Conservation (phyloP, 2,329 filamentous ascomycete genomes). For the Fusarium poae region DNA sequence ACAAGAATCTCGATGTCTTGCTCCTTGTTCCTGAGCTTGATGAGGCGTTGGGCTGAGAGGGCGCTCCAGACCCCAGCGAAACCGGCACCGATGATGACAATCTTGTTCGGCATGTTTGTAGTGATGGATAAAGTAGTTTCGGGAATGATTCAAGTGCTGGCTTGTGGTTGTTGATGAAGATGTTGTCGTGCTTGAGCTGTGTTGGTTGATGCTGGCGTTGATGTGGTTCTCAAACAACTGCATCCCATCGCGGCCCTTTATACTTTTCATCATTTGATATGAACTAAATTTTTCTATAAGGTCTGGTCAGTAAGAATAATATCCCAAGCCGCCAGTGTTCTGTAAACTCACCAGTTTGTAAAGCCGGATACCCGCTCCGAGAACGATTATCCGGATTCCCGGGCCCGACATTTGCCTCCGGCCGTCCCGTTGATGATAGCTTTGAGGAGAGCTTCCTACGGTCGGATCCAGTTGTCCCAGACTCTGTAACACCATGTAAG, state of each 20-base stretch:
- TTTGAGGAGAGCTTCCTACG: accelerated
- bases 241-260: background rate
- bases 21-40: background rate
- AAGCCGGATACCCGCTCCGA: background rate
- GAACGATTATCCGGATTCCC: conserved; percentile 9
- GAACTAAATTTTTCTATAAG: background rate
- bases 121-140: accelerated
- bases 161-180: background rate
- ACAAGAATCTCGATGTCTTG: conserved; percentile 48
- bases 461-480: background rate
- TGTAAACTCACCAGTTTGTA: too few relatives aligned
- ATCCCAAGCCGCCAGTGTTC: background rate
- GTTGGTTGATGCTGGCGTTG: too few relatives aligned
- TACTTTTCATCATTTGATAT: background rate
- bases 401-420: background rate
- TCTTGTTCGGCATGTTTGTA: conserved; percentile 5
- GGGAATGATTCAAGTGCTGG: background rate
- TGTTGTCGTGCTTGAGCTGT: background rate
- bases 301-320: background rate
- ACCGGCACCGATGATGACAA: conserved; percentile 26
- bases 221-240: accelerated
- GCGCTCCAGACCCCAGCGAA: conserved; percentile 35
- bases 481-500: background rate
- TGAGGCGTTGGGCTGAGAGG: conserved; percentile 24
- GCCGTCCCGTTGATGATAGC: background rate